A percentile compares a stretch with the other conserved stretches of the same genome.
These are phyloP conservation scores for Aspergillus sojae DNA, from an alignment of 2,329 filamentous ascomycete genomes.

Conservation along the genomic window DNA sequence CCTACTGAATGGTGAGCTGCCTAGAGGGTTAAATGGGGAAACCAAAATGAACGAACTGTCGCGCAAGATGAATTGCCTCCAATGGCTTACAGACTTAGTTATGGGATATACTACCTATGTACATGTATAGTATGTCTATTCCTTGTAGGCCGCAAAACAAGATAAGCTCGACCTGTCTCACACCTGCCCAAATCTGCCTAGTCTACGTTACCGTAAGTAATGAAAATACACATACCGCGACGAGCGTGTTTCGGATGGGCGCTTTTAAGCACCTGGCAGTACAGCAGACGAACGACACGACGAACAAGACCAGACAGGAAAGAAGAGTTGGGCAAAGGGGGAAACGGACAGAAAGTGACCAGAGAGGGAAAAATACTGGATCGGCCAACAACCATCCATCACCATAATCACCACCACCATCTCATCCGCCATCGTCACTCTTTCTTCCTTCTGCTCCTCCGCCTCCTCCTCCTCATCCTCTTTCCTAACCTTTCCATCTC, in stretches of 20 bases:
- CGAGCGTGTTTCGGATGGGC: conserved; percentile 14
- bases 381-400: conserved; percentile 5
- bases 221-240: conserved; percentile 15
- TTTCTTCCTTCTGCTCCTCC: conserved; percentile 8
- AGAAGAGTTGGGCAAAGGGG: conserved; percentile 20
- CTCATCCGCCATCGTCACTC: conserved; percentile 10
- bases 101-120: neutral
- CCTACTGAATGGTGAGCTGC: neutral
- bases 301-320: conserved; percentile 6
- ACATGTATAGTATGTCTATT: too few species aligned
- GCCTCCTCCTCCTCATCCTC: conserved; percentile 1
- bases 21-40: neutral
- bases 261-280: conserved; percentile 2
- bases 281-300: conserved; percentile 12
- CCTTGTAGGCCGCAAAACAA: too few species aligned
- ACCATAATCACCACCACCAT: conserved; percentile 10
- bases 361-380: conserved; percentile 15
- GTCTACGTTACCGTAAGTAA: conserved; percentile 9
- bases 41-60: neutral
- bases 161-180: neutral
- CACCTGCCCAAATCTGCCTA: neutral
- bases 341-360: conserved; percentile 6
- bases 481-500: neutral
- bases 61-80: neutral
- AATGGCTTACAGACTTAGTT: neutral